These are phyloP conservation scores for Patellaria atrata DNA, from an alignment of 495 filamentous ascomycete species.

Conservation along the genomic window DNA sequence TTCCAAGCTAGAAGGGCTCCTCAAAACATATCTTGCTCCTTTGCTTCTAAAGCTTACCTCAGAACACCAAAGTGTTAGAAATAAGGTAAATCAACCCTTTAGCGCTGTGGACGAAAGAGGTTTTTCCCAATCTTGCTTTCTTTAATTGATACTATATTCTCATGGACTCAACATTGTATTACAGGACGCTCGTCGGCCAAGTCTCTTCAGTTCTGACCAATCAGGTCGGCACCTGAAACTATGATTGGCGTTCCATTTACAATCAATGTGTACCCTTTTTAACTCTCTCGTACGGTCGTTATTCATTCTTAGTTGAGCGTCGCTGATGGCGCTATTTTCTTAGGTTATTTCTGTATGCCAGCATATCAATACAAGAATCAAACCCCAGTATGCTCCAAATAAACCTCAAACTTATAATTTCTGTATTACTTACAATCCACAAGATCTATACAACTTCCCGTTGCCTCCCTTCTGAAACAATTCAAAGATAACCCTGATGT, in stretches of 20 bases:
- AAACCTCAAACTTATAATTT: slow-evolving; percentile 1
- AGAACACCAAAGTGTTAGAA: slow-evolving; percentile 63
- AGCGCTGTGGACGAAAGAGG: too few species aligned
- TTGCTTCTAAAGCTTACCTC: slow-evolving; percentile 74
- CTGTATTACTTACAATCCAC: slow-evolving; percentile 18
- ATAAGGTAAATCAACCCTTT: slow-evolving; percentile 46
- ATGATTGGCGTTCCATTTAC: too few species aligned
- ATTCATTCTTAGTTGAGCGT: slow-evolving; percentile 5
- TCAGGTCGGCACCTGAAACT: too few species aligned
- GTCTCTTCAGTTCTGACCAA: background rate
- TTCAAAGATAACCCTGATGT: slow-evolving; percentile 61
- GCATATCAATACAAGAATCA: slow-evolving; percentile 62
- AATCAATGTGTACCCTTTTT: too few species aligned
- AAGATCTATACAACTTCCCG: slow-evolving; percentile 61
- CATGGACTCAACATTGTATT: slow-evolving; percentile 6
- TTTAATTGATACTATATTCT: slow-evolving; percentile 1
- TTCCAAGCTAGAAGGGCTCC: slow-evolving; percentile 56
- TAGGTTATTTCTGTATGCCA: slow-evolving; percentile 60
- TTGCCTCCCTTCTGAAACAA: slow-evolving; percentile 68
- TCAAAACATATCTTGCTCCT: slow-evolving; percentile 67
- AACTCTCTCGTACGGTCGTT: slow-evolving; percentile 1
- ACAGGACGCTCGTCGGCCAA: background rate
- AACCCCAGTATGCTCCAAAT: slow-evolving; percentile 32
- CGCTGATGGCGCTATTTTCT: slow-evolving; percentile 17
- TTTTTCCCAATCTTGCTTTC: background rate